Evolutionary conservation across 495 filamentous ascomycete species (phyloP).

Genomic region (Trichoderma reesei): DNA sequence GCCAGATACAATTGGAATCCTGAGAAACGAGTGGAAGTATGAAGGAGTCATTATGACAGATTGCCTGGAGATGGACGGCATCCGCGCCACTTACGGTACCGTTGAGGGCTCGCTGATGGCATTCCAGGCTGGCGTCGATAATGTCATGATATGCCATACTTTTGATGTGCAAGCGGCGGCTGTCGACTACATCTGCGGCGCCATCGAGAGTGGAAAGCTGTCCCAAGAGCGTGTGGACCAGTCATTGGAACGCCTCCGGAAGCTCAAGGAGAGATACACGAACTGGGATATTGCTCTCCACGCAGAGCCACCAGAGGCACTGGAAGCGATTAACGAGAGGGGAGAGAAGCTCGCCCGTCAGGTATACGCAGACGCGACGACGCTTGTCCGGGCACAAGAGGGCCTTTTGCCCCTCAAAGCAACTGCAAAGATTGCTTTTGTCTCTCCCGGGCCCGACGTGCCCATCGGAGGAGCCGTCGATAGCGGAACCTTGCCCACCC

Average conservation of each 20-base stretch:
- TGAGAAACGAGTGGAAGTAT: conserved; percentile 2
- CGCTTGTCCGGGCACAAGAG: background rate
- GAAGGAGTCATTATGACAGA: background rate
- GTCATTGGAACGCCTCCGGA: background rate
- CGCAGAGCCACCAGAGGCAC: background rate
- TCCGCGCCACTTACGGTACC: background rate
- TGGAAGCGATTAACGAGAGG: background rate
- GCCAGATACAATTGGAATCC: background rate
- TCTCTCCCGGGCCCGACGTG: background rate
- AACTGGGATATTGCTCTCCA: background rate
- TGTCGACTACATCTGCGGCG: background rate
- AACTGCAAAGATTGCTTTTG: background rate
- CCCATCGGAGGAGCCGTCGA: background rate
- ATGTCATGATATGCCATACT: conserved; percentile 6
- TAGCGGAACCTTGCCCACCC: background rate
- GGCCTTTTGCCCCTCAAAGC: background rate
- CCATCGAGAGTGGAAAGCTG: background rate
- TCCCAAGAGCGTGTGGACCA: background rate
- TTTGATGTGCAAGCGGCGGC: background rate
- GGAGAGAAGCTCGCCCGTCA: background rate
- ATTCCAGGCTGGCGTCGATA: conserved; percentile 1
- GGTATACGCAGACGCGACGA: background rate
- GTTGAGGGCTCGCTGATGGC: background rate
- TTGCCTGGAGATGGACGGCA: background rate
- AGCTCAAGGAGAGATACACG: conserved; percentile 11